Evolutionary conservation across 371 early-diverging fungal genomes (phyloP).

Genomic region (Encephalitozoon intestinalis): DNA sequence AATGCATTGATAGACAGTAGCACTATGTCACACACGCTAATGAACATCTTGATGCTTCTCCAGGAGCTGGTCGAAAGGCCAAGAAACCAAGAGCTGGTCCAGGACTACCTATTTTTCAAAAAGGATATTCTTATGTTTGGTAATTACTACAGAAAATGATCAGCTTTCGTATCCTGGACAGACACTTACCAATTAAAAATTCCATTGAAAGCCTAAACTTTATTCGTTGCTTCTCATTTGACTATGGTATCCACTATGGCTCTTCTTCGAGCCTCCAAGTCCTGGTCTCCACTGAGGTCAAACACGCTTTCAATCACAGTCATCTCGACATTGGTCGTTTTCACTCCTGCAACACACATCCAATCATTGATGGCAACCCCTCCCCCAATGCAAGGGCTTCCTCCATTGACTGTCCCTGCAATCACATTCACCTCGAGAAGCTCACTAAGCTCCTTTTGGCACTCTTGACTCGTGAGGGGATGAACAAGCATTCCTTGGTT

Average conservation of each 20-base stretch:
- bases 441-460: slow-evolving; percentile 93
- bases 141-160: background rate
- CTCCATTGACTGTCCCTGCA: slow-evolving; percentile 96
- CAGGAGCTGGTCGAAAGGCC: background rate
- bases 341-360: slow-evolving; percentile 89
- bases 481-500: slow-evolving; percentile 96
- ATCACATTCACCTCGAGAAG: slow-evolving; percentile 90
- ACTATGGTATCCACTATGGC: slow-evolving; percentile 24
- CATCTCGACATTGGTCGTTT: slow-evolving; percentile 91
- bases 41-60: background rate
- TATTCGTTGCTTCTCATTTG: background rate
- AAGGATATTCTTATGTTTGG: background rate
- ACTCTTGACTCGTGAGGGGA: slow-evolving; percentile 84
- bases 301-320: slow-evolving; percentile 94
- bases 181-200: background rate
- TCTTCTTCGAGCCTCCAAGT: slow-evolving; percentile 6
- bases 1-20: background rate
- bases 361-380: slow-evolving; percentile 98
- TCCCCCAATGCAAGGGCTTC: slow-evolving; percentile 89
- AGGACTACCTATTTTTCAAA: background rate
- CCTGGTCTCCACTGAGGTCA: slow-evolving; percentile 28
- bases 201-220: background rate
- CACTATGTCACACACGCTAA: background rate
- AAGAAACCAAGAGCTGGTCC: background rate
- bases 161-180: background rate